These are phyloP conservation scores for Candida insectalens DNA, from an alignment of 805 yeast species.

Conservation along the genomic window DNA sequence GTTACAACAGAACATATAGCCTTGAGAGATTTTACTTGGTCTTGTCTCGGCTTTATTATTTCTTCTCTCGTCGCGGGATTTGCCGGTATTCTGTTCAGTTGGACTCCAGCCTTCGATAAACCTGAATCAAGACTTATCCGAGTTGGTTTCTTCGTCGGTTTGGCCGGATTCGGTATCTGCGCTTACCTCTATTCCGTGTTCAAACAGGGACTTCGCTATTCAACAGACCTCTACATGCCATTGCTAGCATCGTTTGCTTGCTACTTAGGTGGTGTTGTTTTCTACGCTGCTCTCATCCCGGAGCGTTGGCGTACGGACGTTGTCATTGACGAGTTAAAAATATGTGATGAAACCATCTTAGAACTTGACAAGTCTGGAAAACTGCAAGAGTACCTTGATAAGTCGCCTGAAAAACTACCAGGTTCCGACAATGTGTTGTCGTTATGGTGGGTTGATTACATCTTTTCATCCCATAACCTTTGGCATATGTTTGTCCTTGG, in stretches of 20 bases:
- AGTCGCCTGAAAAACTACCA: slow-evolving; percentile 27
- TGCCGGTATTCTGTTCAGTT: slow-evolving; percentile 69
- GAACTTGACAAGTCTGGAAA: slow-evolving; percentile 18
- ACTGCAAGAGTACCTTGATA: slow-evolving; percentile 30
- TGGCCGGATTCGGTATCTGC: slow-evolving; percentile 66
- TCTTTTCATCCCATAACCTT: slow-evolving; percentile 71
- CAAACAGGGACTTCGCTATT: slow-evolving; percentile 43
- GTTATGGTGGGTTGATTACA: slow-evolving; percentile 79
- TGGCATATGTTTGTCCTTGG: slow-evolving; percentile 91
- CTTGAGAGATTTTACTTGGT: slow-evolving; percentile 47
- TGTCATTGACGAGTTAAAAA: slow-evolving; percentile 34
- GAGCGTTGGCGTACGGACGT: slow-evolving; percentile 80
- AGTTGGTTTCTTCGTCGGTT: slow-evolving; percentile 68
- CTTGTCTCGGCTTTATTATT: slow-evolving; percentile 40
- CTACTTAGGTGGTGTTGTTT: slow-evolving; percentile 75
- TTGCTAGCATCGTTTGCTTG: slow-evolving; percentile 61
- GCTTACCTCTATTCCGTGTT: slow-evolving; percentile 49
- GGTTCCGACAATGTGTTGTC: slow-evolving; percentile 34
- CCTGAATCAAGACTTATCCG: slow-evolving; percentile 78
- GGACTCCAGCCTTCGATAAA: slow-evolving; percentile 87
- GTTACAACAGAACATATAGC: slow-evolving; percentile 78
- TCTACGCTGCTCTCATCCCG: slow-evolving; percentile 82
- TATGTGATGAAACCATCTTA: slow-evolving; percentile 24
- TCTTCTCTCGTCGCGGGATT: slow-evolving; percentile 60
- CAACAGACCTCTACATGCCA: slow-evolving; percentile 55